phyloP scores from a whole-genome alignment of 345 rosid genomes.

The Eucalyptus paniculata region DNA sequence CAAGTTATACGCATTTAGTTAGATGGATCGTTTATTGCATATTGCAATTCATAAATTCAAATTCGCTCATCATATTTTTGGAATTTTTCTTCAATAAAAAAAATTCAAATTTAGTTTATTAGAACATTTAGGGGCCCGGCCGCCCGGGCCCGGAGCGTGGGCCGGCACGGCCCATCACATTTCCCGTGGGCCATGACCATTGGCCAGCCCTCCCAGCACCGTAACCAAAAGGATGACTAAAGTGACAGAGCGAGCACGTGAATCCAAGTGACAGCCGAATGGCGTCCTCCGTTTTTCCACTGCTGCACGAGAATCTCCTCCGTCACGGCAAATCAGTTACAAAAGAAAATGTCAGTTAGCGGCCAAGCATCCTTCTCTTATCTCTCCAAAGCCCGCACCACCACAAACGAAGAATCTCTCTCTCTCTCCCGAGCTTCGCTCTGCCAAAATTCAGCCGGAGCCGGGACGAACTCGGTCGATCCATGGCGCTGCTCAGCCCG shows the following conservation, averaged over 20 bases:
- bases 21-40: background rate
- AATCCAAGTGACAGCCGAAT: background rate
- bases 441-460: background rate
- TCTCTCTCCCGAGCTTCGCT: background rate
- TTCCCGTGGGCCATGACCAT: background rate
- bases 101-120: background rate
- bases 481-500: constrained; percentile 60
- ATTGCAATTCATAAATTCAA: background rate
- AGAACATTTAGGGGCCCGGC: background rate
- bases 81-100: background rate
- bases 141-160: background rate
- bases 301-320: background rate
- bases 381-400: background rate
- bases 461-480: background rate
- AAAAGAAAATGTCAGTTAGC: background rate
- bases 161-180: background rate
- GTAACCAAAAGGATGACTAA: background rate
- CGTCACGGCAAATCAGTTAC: background rate
- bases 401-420: background rate
- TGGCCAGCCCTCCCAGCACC: background rate
- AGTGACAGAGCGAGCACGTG: background rate
- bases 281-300: background rate
- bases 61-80: background rate
- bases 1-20: background rate
- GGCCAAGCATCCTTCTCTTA: background rate